Evolutionary conservation across 202 grass and related monocot species (phyloP).

Genomic region (Dendrocalamus latiflorus): DNA sequence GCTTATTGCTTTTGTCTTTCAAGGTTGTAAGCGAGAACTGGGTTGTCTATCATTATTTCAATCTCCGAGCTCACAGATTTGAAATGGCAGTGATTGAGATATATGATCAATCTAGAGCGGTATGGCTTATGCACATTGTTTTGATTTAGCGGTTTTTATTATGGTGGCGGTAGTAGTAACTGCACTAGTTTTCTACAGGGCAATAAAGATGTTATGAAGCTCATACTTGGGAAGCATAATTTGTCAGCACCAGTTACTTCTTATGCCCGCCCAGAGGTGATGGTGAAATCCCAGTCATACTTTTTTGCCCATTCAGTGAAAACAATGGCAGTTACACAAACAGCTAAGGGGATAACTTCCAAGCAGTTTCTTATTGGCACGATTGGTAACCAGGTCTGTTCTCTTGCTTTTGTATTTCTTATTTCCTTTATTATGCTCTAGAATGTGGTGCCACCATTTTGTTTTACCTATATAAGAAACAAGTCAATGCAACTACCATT

Average conservation of each 20-base stretch:
- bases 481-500: neutral
- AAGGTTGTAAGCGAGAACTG: conserved; percentile 96
- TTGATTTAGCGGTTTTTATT: neutral
- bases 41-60: conserved; percentile 99
- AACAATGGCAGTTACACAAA: conserved; percentile 81
- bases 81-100: conserved; percentile 98
- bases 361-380: conserved; percentile 95
- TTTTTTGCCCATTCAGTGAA: conserved; percentile 97
- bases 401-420: conserved; percentile 1
- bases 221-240: conserved; percentile 95
- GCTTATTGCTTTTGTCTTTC: conserved; percentile 16
- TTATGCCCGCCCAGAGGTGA: conserved; percentile 69
- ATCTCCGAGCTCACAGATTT: conserved; percentile 98
- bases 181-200: conserved; percentile 44
- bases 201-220: conserved; percentile 91
- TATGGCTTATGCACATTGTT: conserved; percentile 38
- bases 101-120: conserved; percentile 92
- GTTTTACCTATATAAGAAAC: neutral
- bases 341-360: conserved; percentile 91
- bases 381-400: conserved; percentile 74
- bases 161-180: conserved; percentile 9
- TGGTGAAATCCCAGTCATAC: conserved; percentile 90
- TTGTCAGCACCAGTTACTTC: conserved; percentile 80
- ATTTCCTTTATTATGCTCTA: neutral
- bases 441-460: neutral